Evolutionary conservation across 2,329 filamentous ascomycete genomes (phyloP).

Genomic region (Neobulgaria alba): DNA sequence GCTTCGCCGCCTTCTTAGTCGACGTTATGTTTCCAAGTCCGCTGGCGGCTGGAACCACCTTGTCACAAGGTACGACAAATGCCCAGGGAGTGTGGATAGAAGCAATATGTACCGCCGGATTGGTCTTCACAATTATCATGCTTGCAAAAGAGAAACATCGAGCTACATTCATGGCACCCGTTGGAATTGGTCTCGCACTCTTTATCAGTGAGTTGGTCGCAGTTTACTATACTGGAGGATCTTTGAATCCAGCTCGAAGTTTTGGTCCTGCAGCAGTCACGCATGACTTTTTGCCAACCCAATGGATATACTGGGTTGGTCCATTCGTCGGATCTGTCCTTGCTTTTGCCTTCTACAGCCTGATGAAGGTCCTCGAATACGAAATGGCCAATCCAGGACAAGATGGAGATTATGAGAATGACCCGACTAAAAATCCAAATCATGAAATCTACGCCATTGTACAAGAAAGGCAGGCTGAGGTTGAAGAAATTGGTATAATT

Average conservation of each 20-base stretch:
- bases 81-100: conserved; percentile 42
- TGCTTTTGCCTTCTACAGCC: conserved; percentile 40
- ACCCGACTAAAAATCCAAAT: no score
- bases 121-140: conserved; percentile 43
- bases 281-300: conserved; percentile 34
- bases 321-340: conserved; percentile 41
- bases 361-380: conserved; percentile 45
- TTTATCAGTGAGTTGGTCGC: conserved; percentile 39
- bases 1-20: conserved; percentile 35
- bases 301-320: conserved; percentile 45
- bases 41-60: conserved; percentile 34
- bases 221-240: conserved; percentile 35
- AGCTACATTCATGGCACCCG: conserved; percentile 39
- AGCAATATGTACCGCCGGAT: conserved; percentile 38
- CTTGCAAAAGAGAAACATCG: conserved; percentile 34
- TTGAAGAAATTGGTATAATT: no score
- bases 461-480: no score
- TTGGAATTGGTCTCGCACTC: conserved; percentile 39
- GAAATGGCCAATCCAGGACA: conserved; percentile 41
- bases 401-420: conserved; percentile 36
- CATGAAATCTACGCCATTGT: no score
- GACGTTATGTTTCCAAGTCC: conserved; percentile 28
- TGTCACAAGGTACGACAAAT: conserved; percentile 33
- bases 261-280: conserved; percentile 40
- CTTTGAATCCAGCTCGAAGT: conserved; percentile 37